Evolutionary conservation across 257 asterid genomes (phyloP).

Genomic region (Solanum rostratum): DNA sequence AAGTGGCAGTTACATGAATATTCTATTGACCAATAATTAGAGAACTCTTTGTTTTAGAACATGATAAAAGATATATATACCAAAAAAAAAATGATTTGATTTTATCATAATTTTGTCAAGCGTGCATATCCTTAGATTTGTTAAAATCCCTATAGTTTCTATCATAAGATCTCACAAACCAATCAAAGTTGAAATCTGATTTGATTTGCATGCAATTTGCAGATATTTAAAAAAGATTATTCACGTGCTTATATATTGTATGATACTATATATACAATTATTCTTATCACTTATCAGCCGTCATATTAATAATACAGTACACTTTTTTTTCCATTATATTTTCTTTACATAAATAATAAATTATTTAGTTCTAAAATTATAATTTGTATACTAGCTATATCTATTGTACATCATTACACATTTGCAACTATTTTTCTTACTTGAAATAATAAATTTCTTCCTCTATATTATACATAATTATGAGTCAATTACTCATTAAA

Average conservation of each 20-base stretch:
- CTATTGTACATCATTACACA: neutral
- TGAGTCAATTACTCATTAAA: neutral
- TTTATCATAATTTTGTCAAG: neutral
- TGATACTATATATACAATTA: neutral
- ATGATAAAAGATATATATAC: neutral
- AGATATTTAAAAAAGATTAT: neutral
- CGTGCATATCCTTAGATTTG: neutral
- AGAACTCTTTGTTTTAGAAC: neutral
- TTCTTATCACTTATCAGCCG: constrained; percentile 7
- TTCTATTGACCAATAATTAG: neutral
- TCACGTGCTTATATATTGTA: constrained; percentile 12
- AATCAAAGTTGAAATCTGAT: neutral
- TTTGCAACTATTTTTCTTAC: neutral
- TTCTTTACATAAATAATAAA: neutral
- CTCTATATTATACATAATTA: neutral
- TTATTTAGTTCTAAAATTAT: neutral
- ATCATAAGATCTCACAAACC: neutral
- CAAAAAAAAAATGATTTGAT: neutral
- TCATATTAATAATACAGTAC: neutral
- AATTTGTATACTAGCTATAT: neutral
- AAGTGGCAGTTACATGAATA: neutral
- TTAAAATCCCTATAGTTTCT: neutral
- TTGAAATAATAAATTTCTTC: neutral
- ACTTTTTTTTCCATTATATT: neutral
- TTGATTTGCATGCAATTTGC: constrained; percentile 4